Evolutionary conservation across 1,139 yeast genomes (phyloP).

Genomic region (Chernovozyma aurita): DNA sequence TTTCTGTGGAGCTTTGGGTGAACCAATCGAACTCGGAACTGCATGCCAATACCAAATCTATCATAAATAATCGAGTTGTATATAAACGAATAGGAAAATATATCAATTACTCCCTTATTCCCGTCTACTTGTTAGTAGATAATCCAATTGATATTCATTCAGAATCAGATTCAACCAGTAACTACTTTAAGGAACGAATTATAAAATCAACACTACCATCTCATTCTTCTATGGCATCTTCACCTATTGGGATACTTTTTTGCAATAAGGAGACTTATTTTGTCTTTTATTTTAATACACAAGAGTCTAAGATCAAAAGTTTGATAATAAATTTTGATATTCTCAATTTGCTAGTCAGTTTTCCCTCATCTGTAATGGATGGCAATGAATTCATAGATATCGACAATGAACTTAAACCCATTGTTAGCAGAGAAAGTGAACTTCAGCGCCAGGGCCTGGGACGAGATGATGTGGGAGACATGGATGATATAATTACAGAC

Average conservation of each 20-base stretch:
- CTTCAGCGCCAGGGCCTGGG: no score
- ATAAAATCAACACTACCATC: background rate
- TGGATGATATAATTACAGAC: no score
- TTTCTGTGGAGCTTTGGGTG: background rate
- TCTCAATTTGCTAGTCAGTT: background rate
- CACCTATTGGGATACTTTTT: background rate
- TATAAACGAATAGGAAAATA: background rate
- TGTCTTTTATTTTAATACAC: slow-evolving; percentile 17
- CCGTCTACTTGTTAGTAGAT: background rate
- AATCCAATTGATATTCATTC: background rate
- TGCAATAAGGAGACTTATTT: slow-evolving; percentile 12
- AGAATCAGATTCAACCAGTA: background rate
- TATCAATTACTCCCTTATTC: slow-evolving; percentile 1
- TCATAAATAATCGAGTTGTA: no score
- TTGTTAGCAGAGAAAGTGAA: no score
- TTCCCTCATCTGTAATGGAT: no score
- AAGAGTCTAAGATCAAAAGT: slow-evolving; percentile 12
- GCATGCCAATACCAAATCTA: no score
- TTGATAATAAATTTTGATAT: slow-evolving; percentile 15
- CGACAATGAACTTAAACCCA: no score
- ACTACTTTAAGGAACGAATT: background rate
- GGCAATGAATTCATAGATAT: no score
- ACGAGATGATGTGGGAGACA: no score
- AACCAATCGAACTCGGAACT: no score
- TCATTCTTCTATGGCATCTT: background rate